These are phyloP conservation scores for Penicillium sp. DNA, from an alignment of 2,329 filamentous ascomycete genomes.

Conservation along the genomic window DNA sequence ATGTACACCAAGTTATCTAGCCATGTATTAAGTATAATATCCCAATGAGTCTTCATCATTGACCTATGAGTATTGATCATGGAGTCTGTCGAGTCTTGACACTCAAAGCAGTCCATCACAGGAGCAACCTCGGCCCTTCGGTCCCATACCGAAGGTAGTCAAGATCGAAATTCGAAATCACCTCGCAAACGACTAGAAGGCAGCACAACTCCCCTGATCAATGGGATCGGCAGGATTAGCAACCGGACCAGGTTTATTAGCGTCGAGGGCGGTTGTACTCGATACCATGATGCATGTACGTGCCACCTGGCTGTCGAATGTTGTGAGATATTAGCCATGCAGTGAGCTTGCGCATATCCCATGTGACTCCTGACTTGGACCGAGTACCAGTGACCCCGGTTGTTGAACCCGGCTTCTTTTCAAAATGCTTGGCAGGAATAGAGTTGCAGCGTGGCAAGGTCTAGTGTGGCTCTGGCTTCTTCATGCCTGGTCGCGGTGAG, in stretches of 20 bases:
- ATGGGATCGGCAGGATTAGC: constrained; percentile 9
- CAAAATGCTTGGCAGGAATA: neutral
- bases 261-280: neutral
- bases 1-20: too few species aligned
- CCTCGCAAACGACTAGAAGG: neutral
- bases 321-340: neutral
- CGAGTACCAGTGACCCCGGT: neutral
- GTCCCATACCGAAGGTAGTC: neutral
- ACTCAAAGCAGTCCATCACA: neutral
- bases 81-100: neutral
- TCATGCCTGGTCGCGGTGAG: neutral
- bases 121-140: constrained; percentile 10
- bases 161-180: constrained; percentile 8
- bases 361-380: neutral
- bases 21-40: neutral
- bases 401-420: neutral
- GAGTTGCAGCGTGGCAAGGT: neutral
- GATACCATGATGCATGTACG: neutral
- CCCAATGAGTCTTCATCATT: neutral
- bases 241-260: constrained; percentile 6
- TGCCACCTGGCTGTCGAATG: neutral
- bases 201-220: constrained; percentile 7
- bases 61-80: neutral
- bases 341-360: neutral
- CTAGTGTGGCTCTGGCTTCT: neutral